phyloP scores from a whole-genome alignment of 2,329 filamentous ascomycete species.

The Nannizziopsis arthrosporioides region DNA sequence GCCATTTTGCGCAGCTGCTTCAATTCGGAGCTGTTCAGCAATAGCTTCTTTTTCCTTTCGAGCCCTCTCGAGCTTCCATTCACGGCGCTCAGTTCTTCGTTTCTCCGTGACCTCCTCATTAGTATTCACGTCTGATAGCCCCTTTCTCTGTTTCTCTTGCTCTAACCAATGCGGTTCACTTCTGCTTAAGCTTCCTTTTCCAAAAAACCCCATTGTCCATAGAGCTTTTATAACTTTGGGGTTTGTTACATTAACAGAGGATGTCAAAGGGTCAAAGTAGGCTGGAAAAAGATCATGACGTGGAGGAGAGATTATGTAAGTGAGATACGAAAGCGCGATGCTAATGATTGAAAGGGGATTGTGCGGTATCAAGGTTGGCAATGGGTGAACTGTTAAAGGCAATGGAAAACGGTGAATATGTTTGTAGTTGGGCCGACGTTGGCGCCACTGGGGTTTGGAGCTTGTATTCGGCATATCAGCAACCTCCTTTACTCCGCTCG shows the following conservation, averaged over 20 bases:
- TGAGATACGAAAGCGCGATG: slow-evolving; percentile 64
- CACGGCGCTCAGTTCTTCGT: slow-evolving; percentile 65
- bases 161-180: slow-evolving; percentile 92
- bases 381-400: slow-evolving; percentile 68
- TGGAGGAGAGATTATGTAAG: slow-evolving; percentile 56
- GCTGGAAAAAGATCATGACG: slow-evolving; percentile 55
- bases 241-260: slow-evolving; percentile 75
- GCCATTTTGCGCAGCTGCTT: slow-evolving; percentile 28
- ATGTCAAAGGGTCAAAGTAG: slow-evolving; percentile 68
- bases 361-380: slow-evolving; percentile 79
- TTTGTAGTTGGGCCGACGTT: slow-evolving; percentile 48
- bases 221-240: slow-evolving; percentile 62
- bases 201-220: slow-evolving; percentile 97
- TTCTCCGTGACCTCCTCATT: slow-evolving; percentile 70
- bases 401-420: slow-evolving; percentile 72
- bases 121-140: slow-evolving; percentile 53
- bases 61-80: slow-evolving; percentile 87
- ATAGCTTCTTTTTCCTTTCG: slow-evolving; percentile 74
- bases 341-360: slow-evolving; percentile 83
- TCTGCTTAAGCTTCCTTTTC: slow-evolving; percentile 82
- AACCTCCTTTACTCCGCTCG: too few relatives aligned
- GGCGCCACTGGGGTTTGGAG: slow-evolving; percentile 18
- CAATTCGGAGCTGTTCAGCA: slow-evolving; percentile 53
- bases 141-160: slow-evolving; percentile 61
- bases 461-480: slow-evolving; percentile 14